Conservation (phyloP, 495 filamentous ascomycete genomes). For the Aspergillus coremiiformis region DNA sequence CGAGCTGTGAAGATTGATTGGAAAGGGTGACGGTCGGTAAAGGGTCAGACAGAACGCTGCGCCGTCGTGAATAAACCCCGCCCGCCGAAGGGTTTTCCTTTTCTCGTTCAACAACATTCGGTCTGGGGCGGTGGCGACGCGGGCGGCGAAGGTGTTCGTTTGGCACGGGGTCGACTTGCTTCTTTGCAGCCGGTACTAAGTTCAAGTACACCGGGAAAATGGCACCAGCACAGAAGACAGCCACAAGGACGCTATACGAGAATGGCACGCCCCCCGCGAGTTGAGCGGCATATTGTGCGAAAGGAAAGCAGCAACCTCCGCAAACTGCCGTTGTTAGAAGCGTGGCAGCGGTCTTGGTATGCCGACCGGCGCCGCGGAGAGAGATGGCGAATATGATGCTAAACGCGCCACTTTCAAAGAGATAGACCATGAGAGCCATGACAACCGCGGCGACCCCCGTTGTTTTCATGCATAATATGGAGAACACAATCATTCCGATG, state of each 20-base stretch:
- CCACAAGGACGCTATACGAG: constrained; percentile 51
- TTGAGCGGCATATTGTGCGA: constrained; percentile 43
- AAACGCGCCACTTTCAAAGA: constrained; percentile 57
- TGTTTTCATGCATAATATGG: constrained; percentile 48
- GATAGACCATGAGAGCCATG: constrained; percentile 48
- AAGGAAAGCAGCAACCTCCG: constrained; percentile 51
- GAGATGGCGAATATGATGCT: constrained; percentile 55
- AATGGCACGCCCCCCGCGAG: constrained; percentile 35
- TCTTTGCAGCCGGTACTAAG: constrained; percentile 46
- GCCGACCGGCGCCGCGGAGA: constrained; percentile 51
- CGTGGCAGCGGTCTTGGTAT: constrained; percentile 52
- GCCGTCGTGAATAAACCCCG: constrained; percentile 33
- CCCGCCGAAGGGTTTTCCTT: constrained; percentile 31
- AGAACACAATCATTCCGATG: constrained; percentile 47
- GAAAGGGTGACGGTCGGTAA: constrained; percentile 24
- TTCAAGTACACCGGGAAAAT: constrained; percentile 58
- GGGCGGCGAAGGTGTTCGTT: constrained; percentile 38
- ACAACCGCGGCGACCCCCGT: constrained; percentile 38
- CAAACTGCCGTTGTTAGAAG: constrained; percentile 48
- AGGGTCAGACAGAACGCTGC: constrained; percentile 30
- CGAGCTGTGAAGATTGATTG: constrained; percentile 7
- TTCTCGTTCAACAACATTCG: constrained; percentile 20
- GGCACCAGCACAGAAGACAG: constrained; percentile 48
- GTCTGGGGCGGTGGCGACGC: constrained; percentile 19
- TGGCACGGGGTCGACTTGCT: constrained; percentile 52